Conservation (phyloP, 352 stramenopile genomes). For the Pythium pyrilobum region DNA sequence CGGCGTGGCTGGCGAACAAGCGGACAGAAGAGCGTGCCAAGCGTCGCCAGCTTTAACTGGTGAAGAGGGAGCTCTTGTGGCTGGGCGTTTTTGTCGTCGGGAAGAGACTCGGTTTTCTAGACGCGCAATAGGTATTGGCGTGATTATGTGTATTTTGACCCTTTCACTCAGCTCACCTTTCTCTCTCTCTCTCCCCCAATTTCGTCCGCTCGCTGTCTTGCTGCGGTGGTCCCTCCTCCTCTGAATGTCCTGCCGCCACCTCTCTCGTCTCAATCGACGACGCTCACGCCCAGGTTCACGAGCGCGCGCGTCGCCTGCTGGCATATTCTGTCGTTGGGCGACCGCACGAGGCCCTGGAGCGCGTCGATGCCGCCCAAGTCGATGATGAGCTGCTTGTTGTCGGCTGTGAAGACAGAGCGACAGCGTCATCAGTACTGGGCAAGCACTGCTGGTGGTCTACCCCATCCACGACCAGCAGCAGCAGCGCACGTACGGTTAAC, state of each 20-base stretch:
- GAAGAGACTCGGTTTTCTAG: not conserved
- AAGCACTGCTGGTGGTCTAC: too few species aligned
- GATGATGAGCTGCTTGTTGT: constrained; percentile 89
- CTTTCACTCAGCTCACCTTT: too few species aligned
- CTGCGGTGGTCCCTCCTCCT: too few species aligned
- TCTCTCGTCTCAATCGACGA: constrained; percentile 46
- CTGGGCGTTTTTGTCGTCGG: not conserved
- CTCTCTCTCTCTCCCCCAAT: too few species aligned
- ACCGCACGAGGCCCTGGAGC: constrained; percentile 72
- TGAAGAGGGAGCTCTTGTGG: not conserved
- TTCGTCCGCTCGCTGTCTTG: too few species aligned
- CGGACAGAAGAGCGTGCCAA: constrained; percentile 81
- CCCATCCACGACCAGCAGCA: not conserved
- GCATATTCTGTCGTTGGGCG: constrained; percentile 85
- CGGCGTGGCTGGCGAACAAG: constrained; percentile 81
- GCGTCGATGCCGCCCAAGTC: constrained; percentile 76
- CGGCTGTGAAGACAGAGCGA: too few species aligned
- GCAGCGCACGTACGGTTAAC: constrained; percentile 73
- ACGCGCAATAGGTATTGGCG: not conserved
- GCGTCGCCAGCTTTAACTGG: constrained; percentile 54
- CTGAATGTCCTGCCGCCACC: too few species aligned
- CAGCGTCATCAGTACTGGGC: too few species aligned
- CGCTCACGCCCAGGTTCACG: constrained; percentile 84
- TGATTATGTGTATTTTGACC: too few species aligned
- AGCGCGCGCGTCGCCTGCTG: constrained; percentile 84